phyloP scores from a whole-genome alignment of 495 filamentous ascomycete species.

The Aspergillus homomorphus region DNA sequence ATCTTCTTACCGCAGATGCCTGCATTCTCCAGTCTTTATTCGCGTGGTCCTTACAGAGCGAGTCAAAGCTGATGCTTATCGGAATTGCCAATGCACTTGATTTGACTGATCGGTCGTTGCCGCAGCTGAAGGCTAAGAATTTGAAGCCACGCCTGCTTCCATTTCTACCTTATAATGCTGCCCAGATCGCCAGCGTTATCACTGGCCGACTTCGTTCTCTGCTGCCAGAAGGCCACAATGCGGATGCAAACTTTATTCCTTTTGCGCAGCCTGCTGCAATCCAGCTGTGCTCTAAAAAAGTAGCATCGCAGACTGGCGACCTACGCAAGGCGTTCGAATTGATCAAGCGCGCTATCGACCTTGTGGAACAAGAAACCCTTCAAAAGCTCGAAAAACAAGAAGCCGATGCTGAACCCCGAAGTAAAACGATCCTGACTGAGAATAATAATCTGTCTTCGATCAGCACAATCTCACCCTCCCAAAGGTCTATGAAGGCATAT shows the following conservation, averaged over 20 bases:
- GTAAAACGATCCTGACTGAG: conserved; percentile 59
- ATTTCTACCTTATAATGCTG: conserved; percentile 86
- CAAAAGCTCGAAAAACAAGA: conserved; percentile 41
- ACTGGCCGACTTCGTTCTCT: conserved; percentile 76
- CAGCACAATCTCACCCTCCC: conserved; percentile 37
- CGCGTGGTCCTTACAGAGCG: conserved; percentile 80
- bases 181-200: conserved; percentile 86
- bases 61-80: conserved; percentile 76
- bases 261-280: conserved; percentile 93
- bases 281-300: conserved; percentile 89
- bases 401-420: conserved; percentile 39
- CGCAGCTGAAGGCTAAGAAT: conserved; percentile 87
- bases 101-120: conserved; percentile 90
- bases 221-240: conserved; percentile 46
- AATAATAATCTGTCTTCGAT: conserved; percentile 67
- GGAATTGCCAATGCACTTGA: conserved; percentile 98
- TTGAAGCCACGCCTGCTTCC: conserved; percentile 86
- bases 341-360: conserved; percentile 81
- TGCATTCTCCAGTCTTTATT: conserved; percentile 88
- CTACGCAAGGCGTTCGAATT: conserved; percentile 94
- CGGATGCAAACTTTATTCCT: conserved; percentile 62
- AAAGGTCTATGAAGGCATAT: conserved; percentile 52
- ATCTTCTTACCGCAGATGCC: conserved; percentile 79
- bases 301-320: conserved; percentile 89
- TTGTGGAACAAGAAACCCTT: conserved; percentile 78